Evolutionary conservation across 352 stramenopile species (phyloP).

Genomic region (Albugo laibachii): DNA sequence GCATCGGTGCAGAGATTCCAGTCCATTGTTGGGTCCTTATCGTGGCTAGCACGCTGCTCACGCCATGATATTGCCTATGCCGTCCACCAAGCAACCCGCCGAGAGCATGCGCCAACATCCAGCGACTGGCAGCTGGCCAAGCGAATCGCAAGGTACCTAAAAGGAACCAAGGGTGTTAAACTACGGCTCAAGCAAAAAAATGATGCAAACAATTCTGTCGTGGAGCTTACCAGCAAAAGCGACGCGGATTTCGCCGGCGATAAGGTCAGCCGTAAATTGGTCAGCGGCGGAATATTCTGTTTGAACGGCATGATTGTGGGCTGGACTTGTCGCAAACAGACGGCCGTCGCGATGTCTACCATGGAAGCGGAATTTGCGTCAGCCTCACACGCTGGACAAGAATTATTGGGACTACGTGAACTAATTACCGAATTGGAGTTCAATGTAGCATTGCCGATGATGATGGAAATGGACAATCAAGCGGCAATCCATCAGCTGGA

Average conservation of each 20-base stretch:
- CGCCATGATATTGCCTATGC: background rate
- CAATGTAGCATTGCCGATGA: background rate
- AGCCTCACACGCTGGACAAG: background rate
- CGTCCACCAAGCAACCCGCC: background rate
- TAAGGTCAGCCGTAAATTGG: too few relatives aligned
- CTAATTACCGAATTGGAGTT: constrained; percentile 2
- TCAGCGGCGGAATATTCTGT: too few relatives aligned
- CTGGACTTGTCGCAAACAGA: constrained; percentile 5
- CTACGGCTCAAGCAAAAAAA: background rate
- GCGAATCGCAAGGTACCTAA: background rate
- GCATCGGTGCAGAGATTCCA: background rate
- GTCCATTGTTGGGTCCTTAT: background rate
- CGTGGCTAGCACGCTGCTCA: background rate
- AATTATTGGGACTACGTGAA: constrained; percentile 3
- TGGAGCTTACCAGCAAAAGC: too few relatives aligned
- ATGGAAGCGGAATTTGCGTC: constrained; percentile 12
- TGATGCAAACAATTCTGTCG: too few relatives aligned
- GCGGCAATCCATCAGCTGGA: constrained; percentile 5
- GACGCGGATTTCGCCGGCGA: too few relatives aligned
- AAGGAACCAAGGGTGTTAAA: background rate
- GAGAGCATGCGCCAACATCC: background rate
- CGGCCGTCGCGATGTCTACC: constrained; percentile 7
- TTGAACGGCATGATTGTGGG: too few relatives aligned
- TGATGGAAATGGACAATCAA: constrained; percentile 7
- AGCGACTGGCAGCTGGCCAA: background rate